Percentiles rank a stretch among this genome's conserved stretches.
Conservation (phyloP, 129 eudicot species). For the Arctium minus region DNA sequence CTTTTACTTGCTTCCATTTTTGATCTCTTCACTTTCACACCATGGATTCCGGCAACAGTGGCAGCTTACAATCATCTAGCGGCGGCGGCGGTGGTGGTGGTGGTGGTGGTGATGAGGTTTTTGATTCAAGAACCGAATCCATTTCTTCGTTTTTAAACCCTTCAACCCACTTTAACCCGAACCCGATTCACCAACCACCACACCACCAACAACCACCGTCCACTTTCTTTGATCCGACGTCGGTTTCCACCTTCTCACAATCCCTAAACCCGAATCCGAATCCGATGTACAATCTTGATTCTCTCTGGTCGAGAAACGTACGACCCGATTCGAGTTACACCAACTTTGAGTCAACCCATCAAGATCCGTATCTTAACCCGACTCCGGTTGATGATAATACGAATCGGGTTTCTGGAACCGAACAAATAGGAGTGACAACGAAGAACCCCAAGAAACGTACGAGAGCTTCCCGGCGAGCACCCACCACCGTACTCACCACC, state of each 20-base stretch:
- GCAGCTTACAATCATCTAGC: slow-evolving; percentile 59
- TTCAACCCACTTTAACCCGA: slow-evolving; percentile 20
- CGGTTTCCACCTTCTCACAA: slow-evolving; percentile 28
- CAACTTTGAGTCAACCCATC: not conserved
- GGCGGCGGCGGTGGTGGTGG: slow-evolving; percentile 24
- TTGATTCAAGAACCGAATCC: slow-evolving; percentile 38
- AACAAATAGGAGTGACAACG: slow-evolving; percentile 2
- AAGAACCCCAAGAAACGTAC: slow-evolving; percentile 74
- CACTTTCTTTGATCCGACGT: slow-evolving; percentile 30
- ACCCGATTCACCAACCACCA: slow-evolving; percentile 13
- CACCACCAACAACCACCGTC: slow-evolving; percentile 14
- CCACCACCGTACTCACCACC: slow-evolving; percentile 83
- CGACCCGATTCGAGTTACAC: slow-evolving; percentile 25
- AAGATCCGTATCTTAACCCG: not conserved
- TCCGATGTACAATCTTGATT: slow-evolving; percentile 35
- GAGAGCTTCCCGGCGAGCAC: slow-evolving; percentile 87
- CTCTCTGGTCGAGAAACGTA: slow-evolving; percentile 44
- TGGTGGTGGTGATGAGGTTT: slow-evolving; percentile 36
- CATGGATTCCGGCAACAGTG: slow-evolving; percentile 58
- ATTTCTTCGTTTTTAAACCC: slow-evolving; percentile 33
- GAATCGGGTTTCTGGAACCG: slow-evolving; percentile 3
- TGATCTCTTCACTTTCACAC: slow-evolving; percentile 9
- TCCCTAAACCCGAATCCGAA: slow-evolving; percentile 25
- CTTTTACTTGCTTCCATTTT: not conserved
- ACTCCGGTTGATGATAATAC: not conserved